These are phyloP conservation scores for Annulohypoxylon bovei DNA, from an alignment of 495 filamentous ascomycete genomes.

Conservation along the genomic window DNA sequence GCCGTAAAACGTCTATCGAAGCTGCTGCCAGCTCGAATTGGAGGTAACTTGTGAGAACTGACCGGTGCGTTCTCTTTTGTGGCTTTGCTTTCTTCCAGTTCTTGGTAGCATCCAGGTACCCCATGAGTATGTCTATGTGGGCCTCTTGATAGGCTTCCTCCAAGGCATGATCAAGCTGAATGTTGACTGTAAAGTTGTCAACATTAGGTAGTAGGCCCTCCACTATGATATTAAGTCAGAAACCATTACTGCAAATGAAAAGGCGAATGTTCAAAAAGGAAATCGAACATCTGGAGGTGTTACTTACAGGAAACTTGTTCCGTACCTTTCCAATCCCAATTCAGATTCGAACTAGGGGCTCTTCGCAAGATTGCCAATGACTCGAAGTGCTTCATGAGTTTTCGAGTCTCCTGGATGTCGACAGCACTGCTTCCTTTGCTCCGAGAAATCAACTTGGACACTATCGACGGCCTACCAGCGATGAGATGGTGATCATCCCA, in stretches of 20 bases:
- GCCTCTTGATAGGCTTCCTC: conserved; percentile 27
- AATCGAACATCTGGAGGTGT: neutral
- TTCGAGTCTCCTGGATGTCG: conserved; percentile 32
- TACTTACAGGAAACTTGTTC: conserved; percentile 23
- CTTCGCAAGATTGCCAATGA: conserved; percentile 40
- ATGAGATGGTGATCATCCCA: conserved; percentile 31
- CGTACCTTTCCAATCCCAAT: conserved; percentile 26
- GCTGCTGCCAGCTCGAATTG: conserved; percentile 36
- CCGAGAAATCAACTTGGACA: conserved; percentile 23
- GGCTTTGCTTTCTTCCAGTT: neutral
- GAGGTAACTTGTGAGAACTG: neutral
- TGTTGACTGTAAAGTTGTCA: conserved; percentile 39
- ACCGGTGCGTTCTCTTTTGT: neutral
- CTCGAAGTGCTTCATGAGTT: conserved; percentile 38
- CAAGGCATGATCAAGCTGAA: conserved; percentile 17
- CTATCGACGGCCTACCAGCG: conserved; percentile 29
- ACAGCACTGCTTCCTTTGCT: neutral
- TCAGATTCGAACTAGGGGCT: conserved; percentile 37
- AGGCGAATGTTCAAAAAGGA: too few species aligned
- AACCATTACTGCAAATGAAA: neutral
- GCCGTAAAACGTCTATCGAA: conserved; percentile 34
- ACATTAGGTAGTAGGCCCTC: conserved; percentile 42
- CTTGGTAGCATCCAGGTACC: conserved; percentile 23
- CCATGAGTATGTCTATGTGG: conserved; percentile 33
- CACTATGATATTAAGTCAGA: conserved; percentile 19